Base-by-base conservation (phyloP, 2,329 filamentous ascomycete genomes). In the Tolypocladium tundrense region DNA sequence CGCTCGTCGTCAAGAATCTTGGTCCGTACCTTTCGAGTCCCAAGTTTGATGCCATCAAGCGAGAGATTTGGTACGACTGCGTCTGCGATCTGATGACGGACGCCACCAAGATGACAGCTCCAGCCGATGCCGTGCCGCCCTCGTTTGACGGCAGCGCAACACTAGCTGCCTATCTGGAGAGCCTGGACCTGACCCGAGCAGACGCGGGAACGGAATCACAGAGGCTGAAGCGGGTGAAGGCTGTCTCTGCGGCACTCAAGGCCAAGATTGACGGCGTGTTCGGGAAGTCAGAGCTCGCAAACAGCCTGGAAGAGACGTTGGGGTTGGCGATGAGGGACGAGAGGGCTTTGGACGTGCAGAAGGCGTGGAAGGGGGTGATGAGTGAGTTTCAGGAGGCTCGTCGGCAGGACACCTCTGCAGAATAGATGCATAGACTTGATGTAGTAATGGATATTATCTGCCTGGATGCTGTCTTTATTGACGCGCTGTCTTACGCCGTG, bases 181-280 rank as follows among this genome's bases (percentile, higher is more conserved):
- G 79, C 35, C 65, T 85, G 9, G 77, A 81, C 37, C 64, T 78
- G 4, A 74, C 77, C 11, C 70, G 71, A 48, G 69, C 73, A 0
- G 79, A 79, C 37, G 70, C 73, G 0, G 78, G 81, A 0, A 77
- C 78, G 0, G 82, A 85, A 64, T 67, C 74, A 4, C 81, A 84
- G 68, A 74, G 82, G 19, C 63, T 75, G 27, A 70, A 69, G 59
- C 71, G 81, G 42, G 76, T 75, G 1, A 76, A 77, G 63, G 79
- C 81, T 0, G 66, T 79, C 0, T 69, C 69, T 1, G 72, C 74
- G 0, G 71, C 77, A 13, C 66, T 75, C 7, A 72, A 70, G 59
- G 74, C 78, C 1, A 74, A 72, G 59, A 72, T 71, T 42, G 70
- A 71, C 52, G 77, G 77, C 0, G 68, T 75, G 0, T 76, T 83